Conservation (phyloP, 371 early-diverging fungal genomes). For the Mucor circinelloides region DNA sequence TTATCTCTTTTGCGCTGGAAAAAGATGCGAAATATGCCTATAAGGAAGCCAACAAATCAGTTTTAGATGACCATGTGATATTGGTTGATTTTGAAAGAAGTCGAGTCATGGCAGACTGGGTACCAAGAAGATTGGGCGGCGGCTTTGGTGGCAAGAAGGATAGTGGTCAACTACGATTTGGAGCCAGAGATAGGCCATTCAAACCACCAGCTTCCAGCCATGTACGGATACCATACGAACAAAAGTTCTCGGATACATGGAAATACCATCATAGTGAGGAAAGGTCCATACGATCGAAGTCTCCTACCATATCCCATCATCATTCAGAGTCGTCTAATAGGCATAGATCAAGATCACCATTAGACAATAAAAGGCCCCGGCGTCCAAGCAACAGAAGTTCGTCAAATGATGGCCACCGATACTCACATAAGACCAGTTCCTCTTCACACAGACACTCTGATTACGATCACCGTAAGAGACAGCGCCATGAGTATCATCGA, state of each 20-base stretch:
- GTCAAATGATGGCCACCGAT: neutral
- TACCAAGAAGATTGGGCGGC: constrained; percentile 64
- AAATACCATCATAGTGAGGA: neutral
- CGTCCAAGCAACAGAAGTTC: neutral
- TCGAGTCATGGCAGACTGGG: constrained; percentile 58
- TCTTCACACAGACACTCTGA: neutral
- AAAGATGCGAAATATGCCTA: constrained; percentile 49
- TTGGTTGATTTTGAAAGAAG: constrained; percentile 64
- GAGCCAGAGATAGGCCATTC: constrained; percentile 61
- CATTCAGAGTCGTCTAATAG: neutral
- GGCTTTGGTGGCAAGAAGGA: constrained; percentile 66
- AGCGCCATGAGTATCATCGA: neutral
- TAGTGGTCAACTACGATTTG: constrained; percentile 67
- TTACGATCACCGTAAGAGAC: neutral
- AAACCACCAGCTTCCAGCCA: constrained; percentile 37
- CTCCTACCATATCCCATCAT: neutral
- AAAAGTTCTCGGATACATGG: constrained; percentile 6
- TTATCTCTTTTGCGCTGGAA: constrained; percentile 46
- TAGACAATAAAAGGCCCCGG: neutral
- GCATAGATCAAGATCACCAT: neutral
- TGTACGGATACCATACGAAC: neutral
- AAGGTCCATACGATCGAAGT: neutral
- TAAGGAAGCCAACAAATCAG: constrained; percentile 32
- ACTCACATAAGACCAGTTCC: neutral
- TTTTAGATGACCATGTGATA: constrained; percentile 47